Conservation (phyloP, 257 asterid genomes). For the Solanum infundibuliforme region DNA sequence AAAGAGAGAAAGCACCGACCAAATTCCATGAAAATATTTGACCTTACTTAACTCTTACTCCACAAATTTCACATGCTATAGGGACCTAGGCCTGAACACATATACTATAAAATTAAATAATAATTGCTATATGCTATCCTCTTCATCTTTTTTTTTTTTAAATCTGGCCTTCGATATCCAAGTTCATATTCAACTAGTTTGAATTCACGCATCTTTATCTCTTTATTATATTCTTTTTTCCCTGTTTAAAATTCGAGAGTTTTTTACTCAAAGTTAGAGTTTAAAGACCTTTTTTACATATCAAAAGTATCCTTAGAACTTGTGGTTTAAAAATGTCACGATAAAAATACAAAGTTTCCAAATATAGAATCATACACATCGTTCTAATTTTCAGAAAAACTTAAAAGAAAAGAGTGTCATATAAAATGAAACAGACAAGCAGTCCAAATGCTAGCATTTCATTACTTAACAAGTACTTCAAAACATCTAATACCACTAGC, state of each 20-base stretch:
- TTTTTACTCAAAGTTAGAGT: not conserved
- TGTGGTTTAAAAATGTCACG: not conserved
- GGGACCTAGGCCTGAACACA: constrained; percentile 11
- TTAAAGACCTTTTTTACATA: not conserved
- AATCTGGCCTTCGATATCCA: fast-evolving
- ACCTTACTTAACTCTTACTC: constrained; percentile 22
- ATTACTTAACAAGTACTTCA: not conserved
- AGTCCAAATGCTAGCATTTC: not conserved
- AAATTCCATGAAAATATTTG: not conserved
- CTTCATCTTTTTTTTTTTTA: not conserved
- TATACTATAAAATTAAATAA: not conserved
- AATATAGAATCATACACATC: not conserved
- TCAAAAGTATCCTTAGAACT: not conserved
- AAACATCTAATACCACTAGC: not conserved
- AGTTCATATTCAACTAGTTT: not conserved
- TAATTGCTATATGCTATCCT: not conserved
- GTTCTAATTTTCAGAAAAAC: not conserved
- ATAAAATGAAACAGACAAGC: not conserved
- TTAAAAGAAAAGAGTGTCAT: not conserved
- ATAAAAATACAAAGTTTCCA: not conserved
- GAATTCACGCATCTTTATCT: too few relatives aligned
- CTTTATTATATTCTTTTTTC: not conserved
- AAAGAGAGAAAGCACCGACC: not conserved
- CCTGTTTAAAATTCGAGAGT: not conserved
- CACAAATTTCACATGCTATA: constrained; percentile 10